phyloP scores from a whole-genome alignment of 1,139 yeast species.

The Pichia sp. region DNA sequence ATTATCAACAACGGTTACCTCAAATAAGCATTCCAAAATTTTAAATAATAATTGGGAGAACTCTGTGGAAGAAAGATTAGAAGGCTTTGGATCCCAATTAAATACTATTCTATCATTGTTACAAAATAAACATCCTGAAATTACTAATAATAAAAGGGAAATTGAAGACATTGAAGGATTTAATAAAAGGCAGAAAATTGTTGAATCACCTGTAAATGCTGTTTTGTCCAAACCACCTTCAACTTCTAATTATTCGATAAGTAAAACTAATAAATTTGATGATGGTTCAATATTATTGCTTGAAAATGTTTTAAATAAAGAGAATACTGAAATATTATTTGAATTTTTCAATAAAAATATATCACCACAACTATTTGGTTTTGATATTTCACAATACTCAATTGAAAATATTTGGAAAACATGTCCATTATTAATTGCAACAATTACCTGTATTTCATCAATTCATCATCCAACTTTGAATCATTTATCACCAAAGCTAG shows the following conservation, averaged over 20 bases:
- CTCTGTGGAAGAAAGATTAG: conserved; percentile 33
- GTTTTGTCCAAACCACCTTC: not conserved
- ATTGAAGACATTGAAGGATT: no score
- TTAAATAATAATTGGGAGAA: conserved; percentile 22
- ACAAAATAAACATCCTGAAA: conserved; percentile 13
- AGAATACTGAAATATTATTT: conserved; percentile 48
- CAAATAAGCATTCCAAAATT: not conserved
- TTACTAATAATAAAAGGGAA: no score
- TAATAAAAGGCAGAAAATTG: no score
- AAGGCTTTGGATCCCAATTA: conserved; percentile 27
- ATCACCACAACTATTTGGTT: conserved; percentile 62
- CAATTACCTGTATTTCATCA: conserved; percentile 58
- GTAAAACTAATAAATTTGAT: no score
- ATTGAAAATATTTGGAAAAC: conserved; percentile 48
- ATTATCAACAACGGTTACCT: not conserved
- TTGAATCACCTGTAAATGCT: no score
- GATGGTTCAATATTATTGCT: conserved; percentile 3
- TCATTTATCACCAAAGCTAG: conserved; percentile 35
- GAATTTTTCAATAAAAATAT: conserved; percentile 49
- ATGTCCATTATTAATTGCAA: conserved; percentile 56
- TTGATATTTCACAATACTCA: conserved; percentile 47
- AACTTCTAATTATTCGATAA: not conserved
- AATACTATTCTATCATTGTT: conserved; percentile 23
- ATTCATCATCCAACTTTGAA: conserved; percentile 51
- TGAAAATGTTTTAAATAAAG: conserved; percentile 28